phyloP scores from a whole-genome alignment of 1,284 basidiomycete species.

The Ganoderma multipileum region DNA sequence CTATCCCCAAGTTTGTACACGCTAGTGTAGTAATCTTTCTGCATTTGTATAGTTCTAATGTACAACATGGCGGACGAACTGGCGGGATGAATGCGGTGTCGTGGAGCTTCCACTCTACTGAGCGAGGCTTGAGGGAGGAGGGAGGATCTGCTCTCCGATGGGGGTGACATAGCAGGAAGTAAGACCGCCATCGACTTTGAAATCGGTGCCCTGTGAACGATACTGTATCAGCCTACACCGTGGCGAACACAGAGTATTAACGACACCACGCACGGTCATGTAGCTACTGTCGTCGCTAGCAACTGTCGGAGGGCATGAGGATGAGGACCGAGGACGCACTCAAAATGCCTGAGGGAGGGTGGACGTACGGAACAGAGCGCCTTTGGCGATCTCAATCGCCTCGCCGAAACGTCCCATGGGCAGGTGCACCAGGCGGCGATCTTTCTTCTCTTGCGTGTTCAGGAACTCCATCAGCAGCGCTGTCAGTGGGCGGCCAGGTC shows the following conservation, averaged over 20 bases:
- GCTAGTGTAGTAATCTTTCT: not conserved
- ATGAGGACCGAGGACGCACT: not conserved
- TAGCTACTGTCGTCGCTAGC: conserved; percentile 88
- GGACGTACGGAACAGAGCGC: conserved; percentile 84
- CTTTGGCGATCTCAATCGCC: conserved; percentile 93
- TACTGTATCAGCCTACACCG: not conserved
- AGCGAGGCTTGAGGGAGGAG: conserved; percentile 69
- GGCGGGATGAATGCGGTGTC: not conserved
- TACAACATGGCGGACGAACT: conserved; percentile 14
- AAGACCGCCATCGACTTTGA: conserved; percentile 93
- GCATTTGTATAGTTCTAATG: conserved; percentile 20
- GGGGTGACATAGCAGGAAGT: conserved; percentile 90
- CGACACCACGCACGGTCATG: conserved; percentile 66
- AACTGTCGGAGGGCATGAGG: conserved; percentile 50
- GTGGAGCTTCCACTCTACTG: not conserved
- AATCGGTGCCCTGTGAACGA: conserved; percentile 79
- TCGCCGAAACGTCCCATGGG: conserved; percentile 98
- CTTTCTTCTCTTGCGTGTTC: conserved; percentile 94
- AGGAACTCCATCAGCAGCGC: conserved; percentile 98
- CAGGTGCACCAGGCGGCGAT: conserved; percentile 89
- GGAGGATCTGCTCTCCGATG: conserved; percentile 68
- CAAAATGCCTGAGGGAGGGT: not conserved
- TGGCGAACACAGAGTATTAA: not conserved
- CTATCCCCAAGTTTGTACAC: not conserved
- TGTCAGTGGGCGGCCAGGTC: conserved; percentile 36